Evolutionary conservation across 306 rosid genomes (phyloP), one percentile per base, ranked within the genome.

Genomic region (Urtica urens): DNA sequence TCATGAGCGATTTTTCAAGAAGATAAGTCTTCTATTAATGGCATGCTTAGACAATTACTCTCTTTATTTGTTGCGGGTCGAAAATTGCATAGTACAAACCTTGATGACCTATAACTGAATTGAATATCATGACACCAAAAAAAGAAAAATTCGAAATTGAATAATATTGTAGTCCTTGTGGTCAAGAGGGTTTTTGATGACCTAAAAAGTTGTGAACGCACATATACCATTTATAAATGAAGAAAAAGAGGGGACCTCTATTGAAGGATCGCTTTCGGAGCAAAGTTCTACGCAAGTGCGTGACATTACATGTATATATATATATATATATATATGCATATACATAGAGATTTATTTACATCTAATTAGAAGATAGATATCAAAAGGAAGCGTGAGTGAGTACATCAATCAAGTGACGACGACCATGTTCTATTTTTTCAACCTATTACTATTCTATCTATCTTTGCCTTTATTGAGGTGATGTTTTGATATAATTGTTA

Each of bases 241-340:
- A 45, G 23, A 27, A 7, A 46, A 12, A 15, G 34, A 34, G 52
- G 52, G 52, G 9, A 5, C 21, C 49, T 20, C 49, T 6, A 9
- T 45, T 23, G 25, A 27, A 27, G 14, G 2, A 31, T 68, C 72
- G 52, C 33, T 71, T 71, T 77, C 66, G 56, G 23, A 49, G 48
- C 61, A 63, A 63, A 46, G 63, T 82, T 74, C 71, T 77, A 68
- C 84, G 82, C 73, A 77, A 76, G 55, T 39, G n/a, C 10, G 56
- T 50, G 56, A 31, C 37, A 31, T 31, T 31, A 31, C 2, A 31
- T 1, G 13, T 2, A 31, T 31, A 31, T 31, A 31, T 31, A 31
- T 31, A 31, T 31, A 31, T 2, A 31, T 31, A 31, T 31, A 31
- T 30, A 30, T 30, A 30, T 30, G 11, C 11, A 30, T 30, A 31